A percentile compares a stretch with the other conserved stretches of the same genome.
phyloP scores from a whole-genome alignment of 257 asterid genomes.

The Rauvolfia tetraphylla region DNA sequence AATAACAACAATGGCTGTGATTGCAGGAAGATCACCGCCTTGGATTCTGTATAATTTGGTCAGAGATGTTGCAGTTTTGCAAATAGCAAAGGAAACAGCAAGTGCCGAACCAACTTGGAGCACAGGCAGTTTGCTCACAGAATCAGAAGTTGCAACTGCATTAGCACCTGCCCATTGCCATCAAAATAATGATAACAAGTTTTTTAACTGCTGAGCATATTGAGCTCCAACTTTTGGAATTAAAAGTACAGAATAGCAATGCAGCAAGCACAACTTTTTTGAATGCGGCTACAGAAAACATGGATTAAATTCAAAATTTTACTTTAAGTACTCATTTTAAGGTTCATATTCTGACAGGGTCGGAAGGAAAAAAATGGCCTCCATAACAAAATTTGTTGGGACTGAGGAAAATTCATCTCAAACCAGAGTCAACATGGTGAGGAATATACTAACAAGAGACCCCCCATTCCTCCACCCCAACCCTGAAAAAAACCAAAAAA shows the following conservation, averaged over 20 bases:
- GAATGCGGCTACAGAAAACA: background rate
- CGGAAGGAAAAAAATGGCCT: background rate
- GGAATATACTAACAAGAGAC: background rate
- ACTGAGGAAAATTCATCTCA: background rate
- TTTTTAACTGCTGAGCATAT: background rate
- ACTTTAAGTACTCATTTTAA: background rate
- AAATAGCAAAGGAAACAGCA: constrained; percentile 63
- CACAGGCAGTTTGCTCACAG: constrained; percentile 45
- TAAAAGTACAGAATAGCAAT: background rate
- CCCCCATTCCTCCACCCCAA: background rate
- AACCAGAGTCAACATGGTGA: background rate
- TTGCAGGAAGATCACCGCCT: constrained; percentile 68
- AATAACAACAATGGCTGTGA: constrained; percentile 63
- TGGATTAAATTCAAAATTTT: background rate
- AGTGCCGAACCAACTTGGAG: constrained; percentile 59
- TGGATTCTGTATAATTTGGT: constrained; percentile 33
- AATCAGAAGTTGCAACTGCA: constrained; percentile 28
- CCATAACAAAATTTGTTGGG: background rate
- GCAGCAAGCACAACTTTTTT: background rate
- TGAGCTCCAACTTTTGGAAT: constrained; percentile 1
- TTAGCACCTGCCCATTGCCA: constrained; percentile 45
- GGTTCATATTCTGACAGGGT: background rate
- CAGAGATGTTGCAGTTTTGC: constrained; percentile 54
- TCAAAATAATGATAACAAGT: background rate
- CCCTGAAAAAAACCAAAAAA: background rate